Evolutionary conservation across 768 basidiomycete genomes (phyloP).

Genomic region (Boletus barrowsii): DNA sequence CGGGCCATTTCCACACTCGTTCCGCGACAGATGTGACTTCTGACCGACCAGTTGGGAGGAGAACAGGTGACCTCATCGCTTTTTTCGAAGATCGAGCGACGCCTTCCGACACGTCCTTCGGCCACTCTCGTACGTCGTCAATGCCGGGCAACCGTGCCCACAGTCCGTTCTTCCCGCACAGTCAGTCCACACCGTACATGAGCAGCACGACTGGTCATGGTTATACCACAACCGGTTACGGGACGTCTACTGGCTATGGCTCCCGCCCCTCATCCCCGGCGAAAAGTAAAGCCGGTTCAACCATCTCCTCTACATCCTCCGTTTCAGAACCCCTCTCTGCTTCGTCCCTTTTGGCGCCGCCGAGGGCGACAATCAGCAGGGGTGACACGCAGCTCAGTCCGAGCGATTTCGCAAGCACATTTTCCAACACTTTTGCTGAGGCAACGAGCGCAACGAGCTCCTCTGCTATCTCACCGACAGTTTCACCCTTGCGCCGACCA

Average conservation of each 20-base stretch:
- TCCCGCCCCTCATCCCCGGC: constrained; percentile 50
- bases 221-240: constrained; percentile 33
- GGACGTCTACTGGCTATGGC: constrained; percentile 27
- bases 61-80: constrained; percentile 69
- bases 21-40: constrained; percentile 56
- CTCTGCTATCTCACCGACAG: constrained; percentile 39
- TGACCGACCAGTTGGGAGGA: constrained; percentile 46
- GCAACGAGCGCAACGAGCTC: constrained; percentile 25
- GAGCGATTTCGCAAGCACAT: constrained; percentile 36
- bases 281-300: constrained; percentile 39
- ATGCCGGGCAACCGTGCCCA: constrained; percentile 38
- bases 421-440: constrained; percentile 40
- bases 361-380: constrained; percentile 30
- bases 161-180: constrained; percentile 30
- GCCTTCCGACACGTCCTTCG: constrained; percentile 33
- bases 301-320: constrained; percentile 16
- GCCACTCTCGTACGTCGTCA: constrained; percentile 57
- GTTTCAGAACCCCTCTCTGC: constrained; percentile 26
- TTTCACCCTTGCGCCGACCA: constrained; percentile 56
- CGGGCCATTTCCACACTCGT: constrained; percentile 46
- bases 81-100: constrained; percentile 61
- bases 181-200: constrained; percentile 41
- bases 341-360: constrained; percentile 50
- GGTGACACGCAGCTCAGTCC: constrained; percentile 35
- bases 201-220: constrained; percentile 35